These are phyloP conservation scores for Dendrostoma leiphaemia DNA, from an alignment of 2,329 filamentous ascomycete species.

Conservation along the genomic window DNA sequence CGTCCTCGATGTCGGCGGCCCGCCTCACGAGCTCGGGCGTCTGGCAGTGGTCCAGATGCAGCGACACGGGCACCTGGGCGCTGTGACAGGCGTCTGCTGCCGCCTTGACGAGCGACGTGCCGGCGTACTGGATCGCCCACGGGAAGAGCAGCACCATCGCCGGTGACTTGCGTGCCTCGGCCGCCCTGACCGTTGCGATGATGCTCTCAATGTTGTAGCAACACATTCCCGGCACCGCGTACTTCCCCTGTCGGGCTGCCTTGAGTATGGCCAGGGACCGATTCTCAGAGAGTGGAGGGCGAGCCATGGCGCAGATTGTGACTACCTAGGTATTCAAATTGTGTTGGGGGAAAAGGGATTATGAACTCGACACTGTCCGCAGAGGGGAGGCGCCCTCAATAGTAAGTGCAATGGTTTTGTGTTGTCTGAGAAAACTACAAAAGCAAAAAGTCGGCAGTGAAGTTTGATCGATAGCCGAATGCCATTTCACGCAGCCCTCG, in stretches of 20 bases:
- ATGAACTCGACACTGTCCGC: not conserved
- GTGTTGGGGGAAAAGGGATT: too few species aligned
- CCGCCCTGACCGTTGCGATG: constrained; percentile 65
- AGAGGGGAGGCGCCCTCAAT: too few species aligned
- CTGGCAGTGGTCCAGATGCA: constrained; percentile 68
- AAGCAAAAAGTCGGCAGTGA: too few species aligned
- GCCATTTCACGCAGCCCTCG: constrained; percentile 1
- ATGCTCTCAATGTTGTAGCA: constrained; percentile 69
- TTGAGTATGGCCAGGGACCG: constrained; percentile 56
- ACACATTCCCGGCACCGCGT: constrained; percentile 61
- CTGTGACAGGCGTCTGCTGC: constrained; percentile 54
- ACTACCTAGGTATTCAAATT: too few species aligned
- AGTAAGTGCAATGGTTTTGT: too few species aligned
- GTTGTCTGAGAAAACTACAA: too few species aligned
- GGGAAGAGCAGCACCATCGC: constrained; percentile 73
- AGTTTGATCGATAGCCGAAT: too few species aligned
- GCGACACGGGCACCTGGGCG: constrained; percentile 57
- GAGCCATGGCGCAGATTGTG: too few species aligned
- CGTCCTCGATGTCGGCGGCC: constrained; percentile 51
- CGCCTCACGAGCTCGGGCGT: constrained; percentile 59
- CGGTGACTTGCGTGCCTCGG: constrained; percentile 64
- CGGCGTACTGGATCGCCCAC: constrained; percentile 68
- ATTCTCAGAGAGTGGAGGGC: constrained; percentile 42
- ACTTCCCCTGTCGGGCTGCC: constrained; percentile 52
- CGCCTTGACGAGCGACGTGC: constrained; percentile 51